Base-by-base conservation (phyloP, 2,329 filamentous ascomycete genomes). In the Calycina marina region DNA sequence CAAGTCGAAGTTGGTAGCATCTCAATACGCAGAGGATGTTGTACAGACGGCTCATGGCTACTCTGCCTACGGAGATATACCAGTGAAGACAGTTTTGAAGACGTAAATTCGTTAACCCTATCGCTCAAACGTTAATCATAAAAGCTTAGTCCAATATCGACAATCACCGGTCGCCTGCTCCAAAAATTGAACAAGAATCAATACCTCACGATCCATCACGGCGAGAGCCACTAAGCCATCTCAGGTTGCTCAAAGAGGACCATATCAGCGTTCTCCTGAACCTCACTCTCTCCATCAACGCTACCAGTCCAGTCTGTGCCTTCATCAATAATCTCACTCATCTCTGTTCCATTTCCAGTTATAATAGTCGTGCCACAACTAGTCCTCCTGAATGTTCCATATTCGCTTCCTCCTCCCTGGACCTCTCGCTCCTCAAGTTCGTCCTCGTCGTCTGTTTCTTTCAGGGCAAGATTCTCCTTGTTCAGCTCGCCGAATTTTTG, bases 391-490 rank as follows among this genome's bases (percentile, higher is more conserved):
- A 46, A 41, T 10, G 43, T 50, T 27, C 39, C 45, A 15, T 34
- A 41, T 17, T 50, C 47, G 13, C 41, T 50, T 5, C 36, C 39
- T 3, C 44, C 40, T 4, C 25, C 42, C 16, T 38, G 28, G 5
- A 34, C 37, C 6, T 38, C 38, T 9, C 20, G 22, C 14, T 43
- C 42, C 9, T 49, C 43, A 18, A 52, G 46, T 16, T 80, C 75
- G 25, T 74, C 67, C 29, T 65, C 68, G 49, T 80, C 75, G n/a
- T 63, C 62, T 24, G 78, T 59, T 4, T 58, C 56, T 22, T 74
- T 58, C 41, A 78, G 77, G 4, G 58, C 56, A 22, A 75, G 58
- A 41, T 79, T 77, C 49, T 78, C 75, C 53, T 77, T 77, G 36
- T 69, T 62, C 12, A 71, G 55, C 14, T 67, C 64, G 4, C 62